phyloP scores from a whole-genome alignment of 495 filamentous ascomycete genomes.

The Lindgomyces ingoldianus region DNA sequence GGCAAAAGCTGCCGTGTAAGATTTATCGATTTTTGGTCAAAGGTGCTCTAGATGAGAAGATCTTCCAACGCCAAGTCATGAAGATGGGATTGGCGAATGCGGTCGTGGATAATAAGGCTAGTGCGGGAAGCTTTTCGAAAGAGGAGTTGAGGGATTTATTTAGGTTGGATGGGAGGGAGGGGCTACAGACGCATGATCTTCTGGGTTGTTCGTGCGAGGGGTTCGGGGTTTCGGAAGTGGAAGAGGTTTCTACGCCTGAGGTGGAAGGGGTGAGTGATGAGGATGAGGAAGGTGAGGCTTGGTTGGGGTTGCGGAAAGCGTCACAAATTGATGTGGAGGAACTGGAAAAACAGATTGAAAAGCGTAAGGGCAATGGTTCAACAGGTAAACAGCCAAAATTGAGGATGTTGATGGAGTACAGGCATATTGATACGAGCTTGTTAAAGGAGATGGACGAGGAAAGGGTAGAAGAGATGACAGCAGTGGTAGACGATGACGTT shows the following conservation, averaged over 20 bases:
- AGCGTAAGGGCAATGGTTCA: conserved; percentile 41
- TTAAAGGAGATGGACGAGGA: conserved; percentile 41
- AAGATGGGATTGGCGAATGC: conserved; percentile 71
- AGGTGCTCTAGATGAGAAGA: conserved; percentile 79
- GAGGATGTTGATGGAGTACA: conserved; percentile 62
- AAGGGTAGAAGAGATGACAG: conserved; percentile 41
- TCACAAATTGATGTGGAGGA: conserved; percentile 64
- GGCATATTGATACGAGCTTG: conserved; percentile 59
- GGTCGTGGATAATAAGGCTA: conserved; percentile 65
- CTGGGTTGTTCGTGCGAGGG: conserved; percentile 70
- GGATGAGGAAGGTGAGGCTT: conserved; percentile 44
- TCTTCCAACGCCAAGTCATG: conserved; percentile 78
- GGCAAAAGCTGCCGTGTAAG: conserved; percentile 68
- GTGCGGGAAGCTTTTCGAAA: conserved; percentile 60
- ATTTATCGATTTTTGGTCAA: conserved; percentile 76
- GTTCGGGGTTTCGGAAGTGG: conserved; percentile 46
- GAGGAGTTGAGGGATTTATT: conserved; percentile 75
- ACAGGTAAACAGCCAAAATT: conserved; percentile 68
- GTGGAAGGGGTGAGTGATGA: conserved; percentile 4
- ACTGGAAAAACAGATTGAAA: conserved; percentile 55
- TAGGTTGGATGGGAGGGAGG: conserved; percentile 60
- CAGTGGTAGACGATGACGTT: conserved; percentile 62
- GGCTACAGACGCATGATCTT: conserved; percentile 70
- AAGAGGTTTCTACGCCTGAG: not conserved
- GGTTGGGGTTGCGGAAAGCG: conserved; percentile 55